A percentile compares a stretch with the other conserved stretches of the same genome.
Evolutionary conservation across 1,139 yeast species (phyloP).

Genomic region (Magnusiomyces tetraspermus): DNA sequence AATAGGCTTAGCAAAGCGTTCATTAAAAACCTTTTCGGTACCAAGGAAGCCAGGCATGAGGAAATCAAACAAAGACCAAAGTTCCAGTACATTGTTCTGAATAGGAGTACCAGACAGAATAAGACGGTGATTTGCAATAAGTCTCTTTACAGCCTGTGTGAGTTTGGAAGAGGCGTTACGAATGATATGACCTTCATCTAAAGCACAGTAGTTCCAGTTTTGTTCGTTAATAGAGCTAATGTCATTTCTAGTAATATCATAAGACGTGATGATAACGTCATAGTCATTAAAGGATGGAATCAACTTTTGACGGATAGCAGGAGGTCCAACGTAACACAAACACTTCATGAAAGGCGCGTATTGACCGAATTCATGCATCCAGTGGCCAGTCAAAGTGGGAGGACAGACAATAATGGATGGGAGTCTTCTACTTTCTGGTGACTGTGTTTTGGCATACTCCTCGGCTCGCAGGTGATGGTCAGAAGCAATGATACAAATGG

Average conservation of each 20-base stretch:
- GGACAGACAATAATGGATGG: constrained; percentile 92
- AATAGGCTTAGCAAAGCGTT: constrained; percentile 92
- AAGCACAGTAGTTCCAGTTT: constrained; percentile 86
- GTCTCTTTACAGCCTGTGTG: constrained; percentile 74
- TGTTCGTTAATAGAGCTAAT: constrained; percentile 49
- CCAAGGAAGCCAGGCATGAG: constrained; percentile 98
- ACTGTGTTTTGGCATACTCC: constrained; percentile 47
- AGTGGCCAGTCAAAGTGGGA: constrained; percentile 94
- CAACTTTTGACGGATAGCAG: constrained; percentile 55
- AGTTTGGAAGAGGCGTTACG: constrained; percentile 84
- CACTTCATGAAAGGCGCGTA: constrained; percentile 84
- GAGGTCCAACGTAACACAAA: constrained; percentile 86
- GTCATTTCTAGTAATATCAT: constrained; percentile 94
- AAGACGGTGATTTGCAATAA: constrained; percentile 80
- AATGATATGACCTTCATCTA: constrained; percentile 97
- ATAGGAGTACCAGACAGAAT: constrained; percentile 96
- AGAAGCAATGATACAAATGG: constrained; percentile 92
- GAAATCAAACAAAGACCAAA: constrained; percentile 96
- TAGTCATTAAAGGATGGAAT: constrained; percentile 46
- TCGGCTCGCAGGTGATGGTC: constrained; percentile 83
- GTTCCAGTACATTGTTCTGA: constrained; percentile 89
- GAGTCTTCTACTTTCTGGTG: constrained; percentile 61
- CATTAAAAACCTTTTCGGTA: constrained; percentile 88
- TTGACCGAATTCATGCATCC: constrained; percentile 92
- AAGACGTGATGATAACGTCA: constrained; percentile 88